Conservation (phyloP, 2,329 filamentous ascomycete species). For the Penicillium oxalicum region DNA sequence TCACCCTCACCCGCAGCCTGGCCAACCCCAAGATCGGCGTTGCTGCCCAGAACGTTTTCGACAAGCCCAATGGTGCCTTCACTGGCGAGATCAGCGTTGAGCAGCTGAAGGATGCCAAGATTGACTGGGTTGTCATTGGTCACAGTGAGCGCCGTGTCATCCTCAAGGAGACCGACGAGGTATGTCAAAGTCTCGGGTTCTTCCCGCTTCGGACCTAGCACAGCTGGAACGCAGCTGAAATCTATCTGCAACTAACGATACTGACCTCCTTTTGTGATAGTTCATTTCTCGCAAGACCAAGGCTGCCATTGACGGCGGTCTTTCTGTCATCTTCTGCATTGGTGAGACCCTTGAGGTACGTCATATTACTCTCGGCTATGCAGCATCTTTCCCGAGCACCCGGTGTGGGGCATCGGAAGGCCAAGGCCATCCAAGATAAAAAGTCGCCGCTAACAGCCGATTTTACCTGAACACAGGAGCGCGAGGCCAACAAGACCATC, state of each 20-base stretch:
- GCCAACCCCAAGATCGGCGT: slow-evolving; percentile 73
- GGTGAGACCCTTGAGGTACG: slow-evolving; percentile 78
- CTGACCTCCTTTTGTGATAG: slow-evolving; percentile 22
- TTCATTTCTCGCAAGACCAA: slow-evolving; percentile 93
- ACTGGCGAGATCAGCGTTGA: slow-evolving; percentile 92
- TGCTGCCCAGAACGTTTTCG: slow-evolving; percentile 92
- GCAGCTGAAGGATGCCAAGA: slow-evolving; percentile 82
- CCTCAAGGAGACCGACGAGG: slow-evolving; percentile 74
- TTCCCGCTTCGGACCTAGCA: not conserved
- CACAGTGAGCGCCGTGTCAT: slow-evolving; percentile 94
- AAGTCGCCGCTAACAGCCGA: slow-evolving; percentile 23
- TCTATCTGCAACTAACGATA: not conserved
- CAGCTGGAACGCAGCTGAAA: not conserved
- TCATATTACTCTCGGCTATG: slow-evolving; percentile 14
- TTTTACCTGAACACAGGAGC: slow-evolving; percentile 49
- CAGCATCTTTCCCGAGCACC: slow-evolving; percentile 16
- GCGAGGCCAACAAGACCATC: slow-evolving; percentile 79
- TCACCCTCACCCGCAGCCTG: slow-evolving; percentile 75
- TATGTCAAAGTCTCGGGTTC: slow-evolving; percentile 22
- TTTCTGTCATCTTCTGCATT: slow-evolving; percentile 93
- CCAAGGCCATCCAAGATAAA: slow-evolving; percentile 12
- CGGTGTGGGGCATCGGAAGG: slow-evolving; percentile 16
- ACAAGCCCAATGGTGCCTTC: slow-evolving; percentile 94
- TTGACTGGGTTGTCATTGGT: slow-evolving; percentile 86
- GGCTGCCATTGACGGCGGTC: slow-evolving; percentile 76